Conservation (phyloP, 306 rosid species). For the Vicia faba region DNA sequence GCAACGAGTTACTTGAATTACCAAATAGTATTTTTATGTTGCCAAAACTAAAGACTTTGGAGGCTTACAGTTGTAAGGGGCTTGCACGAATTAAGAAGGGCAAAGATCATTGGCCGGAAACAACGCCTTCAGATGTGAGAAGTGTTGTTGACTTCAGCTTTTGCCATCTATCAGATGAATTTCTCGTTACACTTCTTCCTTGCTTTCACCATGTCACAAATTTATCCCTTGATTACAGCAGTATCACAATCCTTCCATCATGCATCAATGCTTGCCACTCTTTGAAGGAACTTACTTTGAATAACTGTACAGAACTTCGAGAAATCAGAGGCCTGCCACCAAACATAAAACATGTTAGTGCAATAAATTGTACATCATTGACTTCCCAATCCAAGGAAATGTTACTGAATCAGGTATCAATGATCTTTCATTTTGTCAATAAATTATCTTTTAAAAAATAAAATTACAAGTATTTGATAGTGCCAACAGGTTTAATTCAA, state of each 20-base stretch:
- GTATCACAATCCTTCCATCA: slow-evolving; percentile 17
- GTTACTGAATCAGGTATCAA: background rate
- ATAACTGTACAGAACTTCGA: no score
- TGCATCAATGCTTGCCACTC: no score
- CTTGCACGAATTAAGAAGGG: background rate
- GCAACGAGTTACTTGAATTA: background rate
- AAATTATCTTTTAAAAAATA: background rate
- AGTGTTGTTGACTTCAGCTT: background rate
- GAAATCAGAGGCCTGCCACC: no score
- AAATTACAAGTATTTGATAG: slow-evolving; percentile 33
- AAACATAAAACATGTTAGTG: background rate
- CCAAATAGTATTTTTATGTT: slow-evolving; percentile 9
- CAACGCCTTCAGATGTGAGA: background rate
- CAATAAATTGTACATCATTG: background rate
- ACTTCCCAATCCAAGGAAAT: background rate
- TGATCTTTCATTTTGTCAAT: background rate
- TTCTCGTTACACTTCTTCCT: background rate
- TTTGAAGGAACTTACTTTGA: no score
- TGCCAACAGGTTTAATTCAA: background rate
- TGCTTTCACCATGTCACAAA: background rate
- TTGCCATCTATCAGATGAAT: background rate
- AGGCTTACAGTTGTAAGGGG: background rate
- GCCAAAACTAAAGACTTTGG: background rate
- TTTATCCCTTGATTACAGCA: background rate
- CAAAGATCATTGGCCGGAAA: background rate